These are phyloP conservation scores for Metrosideros polymorpha DNA, from an alignment of 441 rosid species.

Conservation along the genomic window DNA sequence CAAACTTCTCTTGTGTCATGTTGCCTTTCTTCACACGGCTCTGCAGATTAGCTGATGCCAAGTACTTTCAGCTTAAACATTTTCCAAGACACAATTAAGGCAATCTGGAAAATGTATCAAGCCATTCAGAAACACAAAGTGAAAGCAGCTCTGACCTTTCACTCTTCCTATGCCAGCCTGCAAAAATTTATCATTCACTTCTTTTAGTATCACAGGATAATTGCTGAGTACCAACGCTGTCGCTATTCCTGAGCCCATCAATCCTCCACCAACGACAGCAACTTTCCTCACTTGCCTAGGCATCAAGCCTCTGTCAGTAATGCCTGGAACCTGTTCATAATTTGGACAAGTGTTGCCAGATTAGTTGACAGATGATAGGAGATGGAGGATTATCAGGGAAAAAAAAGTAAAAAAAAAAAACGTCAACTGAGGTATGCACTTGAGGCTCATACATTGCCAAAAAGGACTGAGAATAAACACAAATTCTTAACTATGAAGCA, in stretches of 20 bases:
- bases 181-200: slow-evolving; percentile 84
- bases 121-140: not conserved
- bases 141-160: slow-evolving; percentile 34
- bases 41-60: slow-evolving; percentile 67
- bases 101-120: not conserved
- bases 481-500: not conserved
- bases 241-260: slow-evolving; percentile 99
- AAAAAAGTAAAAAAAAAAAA: not conserved
- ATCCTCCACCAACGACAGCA: slow-evolving; percentile 95
- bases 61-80: not conserved
- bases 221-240: slow-evolving; percentile 80
- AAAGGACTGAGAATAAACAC: not conserved
- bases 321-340: slow-evolving; percentile 67
- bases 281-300: slow-evolving; percentile 75
- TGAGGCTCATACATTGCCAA: not conserved
- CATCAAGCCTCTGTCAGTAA: slow-evolving; percentile 68
- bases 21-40: slow-evolving; percentile 82
- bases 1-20: slow-evolving; percentile 79
- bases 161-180: slow-evolving; percentile 86
- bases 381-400: not conserved
- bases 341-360: not conserved
- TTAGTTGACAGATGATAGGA: not conserved
- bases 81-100: not conserved
- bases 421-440: not conserved
- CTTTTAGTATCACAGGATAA: slow-evolving; percentile 81